Percentiles rank a stretch among this genome's conserved stretches.
phyloP scores from a whole-genome alignment of 202 grass and related monocot species.

The Hordeum pubiflorum region DNA sequence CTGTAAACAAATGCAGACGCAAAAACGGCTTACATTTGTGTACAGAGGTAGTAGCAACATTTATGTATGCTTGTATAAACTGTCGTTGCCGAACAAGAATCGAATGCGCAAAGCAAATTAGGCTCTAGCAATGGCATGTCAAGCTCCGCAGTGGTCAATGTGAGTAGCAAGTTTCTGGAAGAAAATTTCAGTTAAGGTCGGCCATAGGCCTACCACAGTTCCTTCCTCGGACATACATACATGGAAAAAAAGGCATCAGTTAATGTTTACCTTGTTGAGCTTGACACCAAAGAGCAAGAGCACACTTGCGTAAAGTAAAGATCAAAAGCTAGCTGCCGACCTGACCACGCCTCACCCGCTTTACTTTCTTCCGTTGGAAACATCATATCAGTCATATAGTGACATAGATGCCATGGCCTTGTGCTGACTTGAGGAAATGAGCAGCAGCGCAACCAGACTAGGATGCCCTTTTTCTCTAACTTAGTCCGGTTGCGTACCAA shows the following conservation, averaged over 20 bases:
- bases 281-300: not conserved
- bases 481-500: not conserved
- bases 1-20: too few species aligned
- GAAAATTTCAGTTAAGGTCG: constrained; percentile 2
- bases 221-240: not conserved
- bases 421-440: not conserved
- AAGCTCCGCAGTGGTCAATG: not conserved
- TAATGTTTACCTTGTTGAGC: constrained; percentile 5
- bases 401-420: not conserved
- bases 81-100: not conserved
- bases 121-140: not conserved
- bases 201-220: not conserved
- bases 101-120: not conserved
- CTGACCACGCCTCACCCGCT: not conserved
- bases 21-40: too few species aligned
- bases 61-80: not conserved
- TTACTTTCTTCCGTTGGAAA: not conserved
- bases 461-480: not conserved
- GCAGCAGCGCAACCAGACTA: not conserved
- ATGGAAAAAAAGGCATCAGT: not conserved
- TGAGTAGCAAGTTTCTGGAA: not conserved
- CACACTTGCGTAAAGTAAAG: not conserved
- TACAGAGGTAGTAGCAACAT: not conserved
- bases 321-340: not conserved
- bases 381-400: not conserved